A percentile compares a stretch with the other conserved stretches of the same genome.
phyloP scores from a whole-genome alignment of 2,329 filamentous ascomycete species.

The Pseudopyrenochaeta lycopersici region DNA sequence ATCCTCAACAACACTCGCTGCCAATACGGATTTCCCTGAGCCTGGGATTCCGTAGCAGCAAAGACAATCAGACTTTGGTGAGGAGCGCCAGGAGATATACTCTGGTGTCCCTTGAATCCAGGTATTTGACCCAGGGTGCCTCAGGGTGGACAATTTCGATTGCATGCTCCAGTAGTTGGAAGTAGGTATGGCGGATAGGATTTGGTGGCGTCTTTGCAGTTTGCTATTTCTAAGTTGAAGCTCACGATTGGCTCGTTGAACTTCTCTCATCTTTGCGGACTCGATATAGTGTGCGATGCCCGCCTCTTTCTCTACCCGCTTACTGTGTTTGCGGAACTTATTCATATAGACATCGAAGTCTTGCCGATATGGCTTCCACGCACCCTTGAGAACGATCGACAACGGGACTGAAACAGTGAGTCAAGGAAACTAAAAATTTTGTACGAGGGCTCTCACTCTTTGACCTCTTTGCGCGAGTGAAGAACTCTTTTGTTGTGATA shows the following conservation, averaged over 20 bases:
- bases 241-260: slow-evolving; percentile 19
- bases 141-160: not conserved
- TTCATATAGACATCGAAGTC: slow-evolving; percentile 22
- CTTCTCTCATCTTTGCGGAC: slow-evolving; percentile 11
- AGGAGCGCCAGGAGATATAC: slow-evolving; percentile 12
- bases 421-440: not conserved
- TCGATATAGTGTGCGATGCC: slow-evolving; percentile 29
- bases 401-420: slow-evolving; percentile 12
- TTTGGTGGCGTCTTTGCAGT: slow-evolving; percentile 7
- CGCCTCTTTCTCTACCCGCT: slow-evolving; percentile 26
- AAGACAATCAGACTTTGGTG: slow-evolving; percentile 14
- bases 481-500: slow-evolving; percentile 20
- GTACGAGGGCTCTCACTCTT: slow-evolving; percentile 4
- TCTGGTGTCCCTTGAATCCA: slow-evolving; percentile 15
- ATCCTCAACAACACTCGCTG: slow-evolving; percentile 15
- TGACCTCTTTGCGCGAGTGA: slow-evolving; percentile 14
- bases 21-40: slow-evolving; percentile 30
- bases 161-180: slow-evolving; percentile 25
- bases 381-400: slow-evolving; percentile 14
- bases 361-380: slow-evolving; percentile 26
- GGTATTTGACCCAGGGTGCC: slow-evolving; percentile 19
- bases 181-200: slow-evolving; percentile 12
- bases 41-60: slow-evolving; percentile 33
- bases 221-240: slow-evolving; percentile 18
- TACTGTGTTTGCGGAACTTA: slow-evolving; percentile 21